These are phyloP conservation scores for Alternaria incomplexa DNA, from an alignment of 2,329 filamentous ascomycete species.

Conservation along the genomic window DNA sequence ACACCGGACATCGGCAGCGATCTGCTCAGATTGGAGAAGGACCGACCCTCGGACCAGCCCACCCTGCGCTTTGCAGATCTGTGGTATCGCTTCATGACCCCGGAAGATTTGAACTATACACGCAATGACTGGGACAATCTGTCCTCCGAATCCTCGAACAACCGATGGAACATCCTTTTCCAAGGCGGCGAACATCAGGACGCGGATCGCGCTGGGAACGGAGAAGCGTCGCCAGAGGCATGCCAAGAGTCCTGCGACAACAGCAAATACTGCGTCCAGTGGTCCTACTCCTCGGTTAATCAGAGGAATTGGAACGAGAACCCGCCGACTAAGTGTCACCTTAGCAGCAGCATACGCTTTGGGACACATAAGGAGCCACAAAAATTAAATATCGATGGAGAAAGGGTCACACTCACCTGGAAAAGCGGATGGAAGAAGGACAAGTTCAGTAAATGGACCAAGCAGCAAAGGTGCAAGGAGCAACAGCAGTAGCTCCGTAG, in stretches of 20 bases:
- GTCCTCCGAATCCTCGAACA: conserved; percentile 34
- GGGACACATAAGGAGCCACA: conserved; percentile 23
- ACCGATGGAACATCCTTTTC: conserved; percentile 44
- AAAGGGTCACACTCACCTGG: conserved; percentile 22
- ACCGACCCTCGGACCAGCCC: conserved; percentile 24
- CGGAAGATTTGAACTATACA: conserved; percentile 29
- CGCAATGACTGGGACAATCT: conserved; percentile 45
- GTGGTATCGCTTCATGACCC: conserved; percentile 37
- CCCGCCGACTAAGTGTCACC: conserved; percentile 40
- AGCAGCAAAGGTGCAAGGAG: conserved; percentile 36
- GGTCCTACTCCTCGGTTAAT: conserved; percentile 37
- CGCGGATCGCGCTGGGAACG: conserved; percentile 19
- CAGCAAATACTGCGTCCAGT: conserved; percentile 41
- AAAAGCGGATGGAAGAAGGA: conserved; percentile 42
- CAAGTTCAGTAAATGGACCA: conserved; percentile 34
- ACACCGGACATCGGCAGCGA: conserved; percentile 50
- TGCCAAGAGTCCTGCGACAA: conserved; percentile 37
- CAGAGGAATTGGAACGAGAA: conserved; percentile 41
- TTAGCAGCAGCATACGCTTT: conserved; percentile 41
- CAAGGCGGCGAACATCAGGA: conserved; percentile 22
- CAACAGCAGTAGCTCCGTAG: conserved; percentile 5
- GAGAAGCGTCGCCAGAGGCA: conserved; percentile 35
- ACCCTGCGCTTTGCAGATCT: conserved; percentile 36
- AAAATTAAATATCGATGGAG: conserved; percentile 17
- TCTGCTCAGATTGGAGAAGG: conserved; percentile 56